Base-by-base conservation (phyloP, 306 rosid genomes). In the Sophora flavescens region DNA sequence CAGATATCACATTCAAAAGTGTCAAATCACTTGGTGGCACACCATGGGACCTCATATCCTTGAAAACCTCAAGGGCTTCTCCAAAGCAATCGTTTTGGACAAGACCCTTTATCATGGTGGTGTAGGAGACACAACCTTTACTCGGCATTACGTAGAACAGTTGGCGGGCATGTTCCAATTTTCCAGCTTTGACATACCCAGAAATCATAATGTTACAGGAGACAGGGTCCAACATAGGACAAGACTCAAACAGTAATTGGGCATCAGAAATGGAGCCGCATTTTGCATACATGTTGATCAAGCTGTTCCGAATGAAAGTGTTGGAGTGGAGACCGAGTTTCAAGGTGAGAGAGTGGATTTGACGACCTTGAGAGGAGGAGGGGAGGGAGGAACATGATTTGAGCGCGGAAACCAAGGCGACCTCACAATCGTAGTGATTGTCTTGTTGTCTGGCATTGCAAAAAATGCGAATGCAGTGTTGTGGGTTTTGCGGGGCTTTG, bases 101-200 rank as follows among this genome's bases (percentile, higher is more conserved):
- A 79, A 91, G 87, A 68, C 98, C 97, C 90, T 86, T 83, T 14
- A 92, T 89, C 97, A 95, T 92, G 36, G 96, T 85, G 1, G 98
- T 92, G 68, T 89, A 94, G 12, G 98, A 89, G 42, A 95, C 88
- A 78, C 88, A 90, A 15, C 84, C 82, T 81, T 76, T 92, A 3
- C 12, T 8, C 9, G 97, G 96, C 92, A 88, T 95, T 85, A 35
- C 66, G 15, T 85, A 93, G 74, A 95, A 95, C 89, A 95, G 16
- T 12, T 72, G 78, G 78, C 91, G 93, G 6, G 97, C 98, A 67
- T 52, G 71, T 8, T 78, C 78, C 80, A 90, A 76, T 48, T 70
- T 89, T 22, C 93, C 90, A 36, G 65, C 72, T 88, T 80, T 92
- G 3, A 85, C 65, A 79, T 81, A 92, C 86, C 93, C 98, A 12